These are phyloP conservation scores for Pueraria montana DNA, from an alignment of 306 rosid genomes.

Conservation along the genomic window DNA sequence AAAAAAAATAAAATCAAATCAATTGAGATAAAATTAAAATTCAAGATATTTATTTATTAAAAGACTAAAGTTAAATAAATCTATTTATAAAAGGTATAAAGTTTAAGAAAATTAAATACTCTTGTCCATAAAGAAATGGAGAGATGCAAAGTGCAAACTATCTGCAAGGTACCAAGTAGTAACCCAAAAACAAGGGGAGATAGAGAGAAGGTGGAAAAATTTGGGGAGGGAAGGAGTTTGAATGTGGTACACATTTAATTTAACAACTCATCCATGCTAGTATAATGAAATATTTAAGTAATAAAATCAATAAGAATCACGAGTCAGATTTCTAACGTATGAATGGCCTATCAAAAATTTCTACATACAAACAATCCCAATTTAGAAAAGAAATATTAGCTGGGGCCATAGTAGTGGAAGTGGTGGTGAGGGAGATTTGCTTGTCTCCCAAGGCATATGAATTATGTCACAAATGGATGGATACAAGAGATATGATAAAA, in stretches of 20 bases:
- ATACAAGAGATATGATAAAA: slow-evolving; percentile 51
- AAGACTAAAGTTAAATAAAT: too few species aligned
- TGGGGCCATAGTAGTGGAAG: slow-evolving; percentile 41
- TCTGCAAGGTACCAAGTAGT: too few species aligned
- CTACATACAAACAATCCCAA: slow-evolving; percentile 57
- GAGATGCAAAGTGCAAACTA: too few species aligned
- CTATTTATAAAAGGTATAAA: too few species aligned
- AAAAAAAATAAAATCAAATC: too few species aligned
- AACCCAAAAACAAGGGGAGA: too few species aligned
- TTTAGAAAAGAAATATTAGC: slow-evolving; percentile 42
- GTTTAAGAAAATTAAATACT: too few species aligned
- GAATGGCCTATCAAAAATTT: slow-evolving; percentile 55
- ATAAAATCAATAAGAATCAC: slow-evolving; percentile 51
- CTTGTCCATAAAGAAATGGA: too few species aligned
- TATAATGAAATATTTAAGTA: slow-evolving; percentile 40
- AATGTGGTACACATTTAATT: neutral
- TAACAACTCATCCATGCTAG: slow-evolving; percentile 24
- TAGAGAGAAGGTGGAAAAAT: too few species aligned
- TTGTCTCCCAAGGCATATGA: slow-evolving; percentile 60
- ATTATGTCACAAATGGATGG: slow-evolving; percentile 49
- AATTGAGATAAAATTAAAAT: too few species aligned
- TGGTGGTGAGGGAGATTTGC: slow-evolving; percentile 49
- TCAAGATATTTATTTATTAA: too few species aligned
- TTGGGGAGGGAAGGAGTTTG: neutral
- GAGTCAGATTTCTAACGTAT: slow-evolving; percentile 45